Percentiles rank a stretch among this genome's conserved stretches.
Evolutionary conservation across 257 asterid genomes (phyloP).

Genomic region (Nicotiana noctiflora): DNA sequence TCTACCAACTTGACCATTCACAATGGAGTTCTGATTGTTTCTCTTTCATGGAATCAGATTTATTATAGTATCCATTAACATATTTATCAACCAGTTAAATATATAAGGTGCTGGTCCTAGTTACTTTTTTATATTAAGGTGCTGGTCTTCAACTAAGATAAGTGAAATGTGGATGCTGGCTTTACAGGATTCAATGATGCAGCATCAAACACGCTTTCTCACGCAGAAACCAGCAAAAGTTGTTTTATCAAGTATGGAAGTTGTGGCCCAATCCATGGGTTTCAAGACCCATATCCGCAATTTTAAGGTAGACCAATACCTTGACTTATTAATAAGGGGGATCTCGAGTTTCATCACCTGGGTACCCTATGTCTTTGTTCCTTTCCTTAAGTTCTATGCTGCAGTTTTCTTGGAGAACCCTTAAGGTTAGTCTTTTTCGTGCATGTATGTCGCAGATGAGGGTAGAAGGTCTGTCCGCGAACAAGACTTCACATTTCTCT

Average conservation of each 20-base stretch:
- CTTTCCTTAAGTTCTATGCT: background rate
- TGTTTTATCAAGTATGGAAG: slow-evolving; percentile 92
- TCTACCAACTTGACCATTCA: background rate
- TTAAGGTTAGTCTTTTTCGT: background rate
- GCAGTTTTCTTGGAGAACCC: background rate
- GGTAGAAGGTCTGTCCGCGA: slow-evolving; percentile 82
- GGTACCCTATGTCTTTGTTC: background rate
- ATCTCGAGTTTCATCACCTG: background rate
- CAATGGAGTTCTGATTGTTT: background rate
- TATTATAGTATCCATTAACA: background rate
- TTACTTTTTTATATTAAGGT: background rate
- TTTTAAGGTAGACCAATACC: slow-evolving; percentile 55
- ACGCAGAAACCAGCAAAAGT: slow-evolving; percentile 89
- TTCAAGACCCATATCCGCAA: slow-evolving; percentile 95
- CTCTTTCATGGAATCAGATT: background rate
- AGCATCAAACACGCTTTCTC: slow-evolving; percentile 87
- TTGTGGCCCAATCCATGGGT: slow-evolving; percentile 97
- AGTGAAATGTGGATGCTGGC: background rate
- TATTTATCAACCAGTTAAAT: background rate
- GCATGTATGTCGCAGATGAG: slow-evolving; percentile 57
- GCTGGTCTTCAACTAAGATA: background rate
- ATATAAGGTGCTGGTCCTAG: background rate
- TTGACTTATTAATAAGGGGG: background rate
- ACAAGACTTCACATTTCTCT: slow-evolving; percentile 81
- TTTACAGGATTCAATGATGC: slow-evolving; percentile 62